A percentile compares a stretch with the other conserved stretches of the same genome.
Evolutionary conservation across 805 yeast species (phyloP).

Genomic region (Kodamaea restingae): DNA sequence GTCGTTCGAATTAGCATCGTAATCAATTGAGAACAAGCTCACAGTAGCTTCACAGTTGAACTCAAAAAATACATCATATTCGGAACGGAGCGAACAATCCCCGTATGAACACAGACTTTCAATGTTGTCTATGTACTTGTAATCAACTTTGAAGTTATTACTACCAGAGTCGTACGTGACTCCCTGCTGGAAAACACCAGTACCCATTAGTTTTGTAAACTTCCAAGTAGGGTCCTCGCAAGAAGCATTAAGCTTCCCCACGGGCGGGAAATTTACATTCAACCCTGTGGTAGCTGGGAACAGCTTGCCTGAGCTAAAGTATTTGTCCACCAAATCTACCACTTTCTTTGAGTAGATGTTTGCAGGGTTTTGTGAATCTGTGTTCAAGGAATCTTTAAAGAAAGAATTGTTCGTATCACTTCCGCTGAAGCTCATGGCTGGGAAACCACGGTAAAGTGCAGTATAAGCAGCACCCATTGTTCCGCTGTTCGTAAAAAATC

Average conservation of each 20-base stretch:
- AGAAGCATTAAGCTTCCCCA: conserved; percentile 21
- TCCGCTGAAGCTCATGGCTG: conserved; percentile 26
- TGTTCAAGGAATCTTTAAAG: conserved; percentile 19
- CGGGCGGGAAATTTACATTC: conserved; percentile 24
- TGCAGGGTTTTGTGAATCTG: conserved; percentile 19
- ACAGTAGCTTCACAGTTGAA: conserved; percentile 40
- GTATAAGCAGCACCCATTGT: conserved; percentile 25
- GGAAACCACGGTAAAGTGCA: conserved; percentile 23
- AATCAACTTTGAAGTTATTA: conserved; percentile 6
- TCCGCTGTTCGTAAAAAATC: conserved; percentile 25
- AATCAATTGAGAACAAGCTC: conserved; percentile 47
- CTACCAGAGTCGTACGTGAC: conserved; percentile 9
- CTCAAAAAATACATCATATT: conserved; percentile 13
- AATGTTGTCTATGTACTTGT: conserved; percentile 14
- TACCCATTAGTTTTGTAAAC: conserved; percentile 12
- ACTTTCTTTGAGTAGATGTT: conserved; percentile 24
- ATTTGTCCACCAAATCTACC: conserved; percentile 19
- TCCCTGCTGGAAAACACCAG: conserved; percentile 10
- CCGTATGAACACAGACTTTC: conserved; percentile 11
- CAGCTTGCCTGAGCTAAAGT: conserved; percentile 15
- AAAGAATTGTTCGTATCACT: conserved; percentile 24
- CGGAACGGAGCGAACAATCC: conserved; percentile 11
- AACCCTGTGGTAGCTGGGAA: conserved; percentile 22
- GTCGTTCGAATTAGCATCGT: conserved; percentile 31
- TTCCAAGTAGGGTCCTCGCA: conserved; percentile 14